Conservation (phyloP, 2,329 filamentous ascomycete species). For the Aureobasidium namibiae region DNA sequence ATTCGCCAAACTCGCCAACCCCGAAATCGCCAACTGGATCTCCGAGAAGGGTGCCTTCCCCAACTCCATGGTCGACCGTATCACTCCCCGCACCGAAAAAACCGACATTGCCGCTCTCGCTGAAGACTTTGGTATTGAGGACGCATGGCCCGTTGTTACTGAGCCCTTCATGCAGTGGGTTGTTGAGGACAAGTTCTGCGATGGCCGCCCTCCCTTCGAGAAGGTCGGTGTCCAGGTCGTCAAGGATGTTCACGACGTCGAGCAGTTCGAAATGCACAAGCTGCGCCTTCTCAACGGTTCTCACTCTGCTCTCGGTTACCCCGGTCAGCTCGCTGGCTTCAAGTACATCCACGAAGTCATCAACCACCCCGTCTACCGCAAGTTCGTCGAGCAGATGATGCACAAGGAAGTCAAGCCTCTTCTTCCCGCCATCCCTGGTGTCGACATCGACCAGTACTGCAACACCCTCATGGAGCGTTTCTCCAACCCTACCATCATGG, state of each 20-base stretch:
- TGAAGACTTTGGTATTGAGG: slow-evolving; percentile 39
- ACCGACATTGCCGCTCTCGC: slow-evolving; percentile 39
- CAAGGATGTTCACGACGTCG: slow-evolving; percentile 43
- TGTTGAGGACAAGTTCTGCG: slow-evolving; percentile 44
- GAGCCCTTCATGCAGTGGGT: slow-evolving; percentile 52
- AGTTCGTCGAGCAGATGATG: slow-evolving; percentile 48
- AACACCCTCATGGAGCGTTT: slow-evolving; percentile 47
- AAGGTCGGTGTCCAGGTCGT: slow-evolving; percentile 47
- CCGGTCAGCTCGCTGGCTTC: slow-evolving; percentile 45
- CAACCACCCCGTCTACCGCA: slow-evolving; percentile 39
- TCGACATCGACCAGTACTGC: slow-evolving; percentile 46
- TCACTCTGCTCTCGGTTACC: slow-evolving; percentile 46
- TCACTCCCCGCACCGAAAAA: slow-evolving; percentile 43
- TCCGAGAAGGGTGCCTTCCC: slow-evolving; percentile 41
- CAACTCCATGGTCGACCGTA: slow-evolving; percentile 50
- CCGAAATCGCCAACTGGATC: slow-evolving; percentile 44
- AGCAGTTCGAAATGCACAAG: slow-evolving; percentile 51
- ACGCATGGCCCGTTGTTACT: slow-evolving; percentile 47
- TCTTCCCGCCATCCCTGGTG: slow-evolving; percentile 42
- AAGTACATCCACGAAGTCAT: slow-evolving; percentile 49
- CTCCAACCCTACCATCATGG: slow-evolving; percentile 49
- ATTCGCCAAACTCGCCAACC: slow-evolving; percentile 41
- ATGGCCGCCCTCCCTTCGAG: slow-evolving; percentile 45
- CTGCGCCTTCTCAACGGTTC: slow-evolving; percentile 47
- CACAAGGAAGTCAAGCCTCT: slow-evolving; percentile 47